These are phyloP conservation scores for Aspergillus spinulosporus DNA, from an alignment of 2,329 filamentous ascomycete species.

Conservation along the genomic window DNA sequence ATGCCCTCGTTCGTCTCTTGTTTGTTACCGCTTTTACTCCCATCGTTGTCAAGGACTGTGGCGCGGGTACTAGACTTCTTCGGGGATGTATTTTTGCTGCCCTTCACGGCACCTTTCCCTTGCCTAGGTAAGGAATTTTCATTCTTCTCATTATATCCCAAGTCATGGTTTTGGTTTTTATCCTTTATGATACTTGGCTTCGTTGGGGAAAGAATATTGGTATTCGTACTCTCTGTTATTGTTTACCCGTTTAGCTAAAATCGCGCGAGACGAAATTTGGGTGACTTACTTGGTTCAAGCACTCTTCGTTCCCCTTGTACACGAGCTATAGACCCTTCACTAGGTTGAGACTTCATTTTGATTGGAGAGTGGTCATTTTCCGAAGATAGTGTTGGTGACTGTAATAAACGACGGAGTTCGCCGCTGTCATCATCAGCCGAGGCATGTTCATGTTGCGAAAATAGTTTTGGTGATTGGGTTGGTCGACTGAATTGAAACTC, in stretches of 20 bases:
- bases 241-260: constrained; percentile 16
- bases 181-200: constrained; percentile 19
- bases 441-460: background rate
- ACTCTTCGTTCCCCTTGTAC: constrained; percentile 33
- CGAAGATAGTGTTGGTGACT: constrained; percentile 18
- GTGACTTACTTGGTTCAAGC: constrained; percentile 46
- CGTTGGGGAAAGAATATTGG: constrained; percentile 39
- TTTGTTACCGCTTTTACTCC: background rate
- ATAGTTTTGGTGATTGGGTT: constrained; percentile 17
- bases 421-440: background rate
- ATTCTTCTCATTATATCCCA: background rate
- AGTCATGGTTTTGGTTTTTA: background rate
- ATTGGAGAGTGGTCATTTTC: constrained; percentile 16
- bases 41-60: background rate
- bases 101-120: background rate
- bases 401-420: background rate
- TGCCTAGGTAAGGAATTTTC: constrained; percentile 1
- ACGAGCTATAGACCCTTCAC: constrained; percentile 17
- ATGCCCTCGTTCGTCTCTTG: background rate
- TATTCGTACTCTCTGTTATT: constrained; percentile 51
- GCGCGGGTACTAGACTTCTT: background rate
- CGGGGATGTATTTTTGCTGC: background rate
- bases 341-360: constrained; percentile 21
- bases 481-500: constrained; percentile 39
- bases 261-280: background rate